Evolutionary conservation across 2,329 filamentous ascomycete species (phyloP).

Genomic region (Aspergillus sojae): DNA sequence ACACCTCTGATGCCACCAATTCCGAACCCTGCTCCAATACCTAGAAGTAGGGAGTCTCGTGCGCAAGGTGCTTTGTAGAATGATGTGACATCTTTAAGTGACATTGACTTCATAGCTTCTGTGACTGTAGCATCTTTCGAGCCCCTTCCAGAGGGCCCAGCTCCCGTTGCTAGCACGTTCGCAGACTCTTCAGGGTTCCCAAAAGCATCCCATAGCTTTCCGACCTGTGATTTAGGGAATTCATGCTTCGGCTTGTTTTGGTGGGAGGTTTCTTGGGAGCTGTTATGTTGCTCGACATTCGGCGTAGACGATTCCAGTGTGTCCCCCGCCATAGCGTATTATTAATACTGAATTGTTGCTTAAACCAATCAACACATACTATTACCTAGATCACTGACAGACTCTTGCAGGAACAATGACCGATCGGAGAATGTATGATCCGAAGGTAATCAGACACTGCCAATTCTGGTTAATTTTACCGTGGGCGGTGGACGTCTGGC

Average conservation of each 20-base stretch:
- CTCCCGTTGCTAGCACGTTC: slow-evolving; percentile 58
- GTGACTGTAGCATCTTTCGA: slow-evolving; percentile 45
- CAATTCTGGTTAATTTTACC: slow-evolving; percentile 23
- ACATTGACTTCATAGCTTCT: slow-evolving; percentile 48
- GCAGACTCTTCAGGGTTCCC: slow-evolving; percentile 53
- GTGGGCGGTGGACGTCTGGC: slow-evolving; percentile 14
- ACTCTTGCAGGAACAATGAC: slow-evolving; percentile 18
- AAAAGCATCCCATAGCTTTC: slow-evolving; percentile 52
- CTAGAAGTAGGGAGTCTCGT: slow-evolving; percentile 77
- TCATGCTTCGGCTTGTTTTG: slow-evolving; percentile 44
- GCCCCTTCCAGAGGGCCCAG: slow-evolving; percentile 65
- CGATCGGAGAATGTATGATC: slow-evolving; percentile 15
- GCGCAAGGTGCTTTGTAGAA: slow-evolving; percentile 82
- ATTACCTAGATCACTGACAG: slow-evolving; percentile 13
- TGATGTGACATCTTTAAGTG: slow-evolving; percentile 57
- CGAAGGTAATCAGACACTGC: slow-evolving; percentile 3
- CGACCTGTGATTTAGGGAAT: slow-evolving; percentile 48
- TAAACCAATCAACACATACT: slow-evolving; percentile 7
- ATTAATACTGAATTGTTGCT: slow-evolving; percentile 7
- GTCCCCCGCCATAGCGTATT: slow-evolving; percentile 43
- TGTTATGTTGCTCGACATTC: slow-evolving; percentile 21
- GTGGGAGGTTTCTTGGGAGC: slow-evolving; percentile 19
- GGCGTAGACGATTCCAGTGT: slow-evolving; percentile 32
- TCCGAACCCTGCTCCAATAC: slow-evolving; percentile 77
- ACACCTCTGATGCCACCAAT: slow-evolving; percentile 75